Evolutionary conservation across 2,329 filamentous ascomycete species (phyloP).

Genomic region (Cryphonectria radicalis): DNA sequence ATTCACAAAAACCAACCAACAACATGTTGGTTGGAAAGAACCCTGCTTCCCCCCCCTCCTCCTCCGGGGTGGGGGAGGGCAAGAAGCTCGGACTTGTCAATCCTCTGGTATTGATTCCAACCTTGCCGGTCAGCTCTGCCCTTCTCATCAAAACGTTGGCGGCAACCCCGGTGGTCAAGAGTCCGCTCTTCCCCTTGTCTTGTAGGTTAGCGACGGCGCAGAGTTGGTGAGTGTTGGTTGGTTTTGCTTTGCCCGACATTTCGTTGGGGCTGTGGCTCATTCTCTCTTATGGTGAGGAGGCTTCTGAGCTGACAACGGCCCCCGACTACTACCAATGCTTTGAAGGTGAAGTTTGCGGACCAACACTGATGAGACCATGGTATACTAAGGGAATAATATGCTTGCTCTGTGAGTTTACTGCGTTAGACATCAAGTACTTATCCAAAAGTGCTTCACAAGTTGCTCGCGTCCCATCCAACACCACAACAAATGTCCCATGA

Average conservation of each 20-base stretch:
- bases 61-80: neutral
- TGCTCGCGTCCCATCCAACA: neutral
- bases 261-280: neutral
- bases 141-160: neutral
- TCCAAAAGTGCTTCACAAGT: neutral
- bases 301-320: too few relatives aligned
- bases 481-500: neutral
- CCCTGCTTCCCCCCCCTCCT: neutral
- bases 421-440: too few relatives aligned
- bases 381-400: neutral
- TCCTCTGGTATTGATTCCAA: neutral
- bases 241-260: neutral
- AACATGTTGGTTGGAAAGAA: neutral
- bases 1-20: neutral
- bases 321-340: neutral
- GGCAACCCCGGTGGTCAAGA: neutral
- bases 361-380: too few relatives aligned
- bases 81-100: neutral
- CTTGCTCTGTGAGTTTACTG: too few relatives aligned
- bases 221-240: too few relatives aligned
- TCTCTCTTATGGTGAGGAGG: neutral
- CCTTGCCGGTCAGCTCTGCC: neutral
- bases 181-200: neutral
- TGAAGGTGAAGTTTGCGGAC: too few relatives aligned
- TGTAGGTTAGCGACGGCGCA: neutral